Conservation (phyloP, 169 alveolate species). For the Cryptosporidium ubiquitum region DNA sequence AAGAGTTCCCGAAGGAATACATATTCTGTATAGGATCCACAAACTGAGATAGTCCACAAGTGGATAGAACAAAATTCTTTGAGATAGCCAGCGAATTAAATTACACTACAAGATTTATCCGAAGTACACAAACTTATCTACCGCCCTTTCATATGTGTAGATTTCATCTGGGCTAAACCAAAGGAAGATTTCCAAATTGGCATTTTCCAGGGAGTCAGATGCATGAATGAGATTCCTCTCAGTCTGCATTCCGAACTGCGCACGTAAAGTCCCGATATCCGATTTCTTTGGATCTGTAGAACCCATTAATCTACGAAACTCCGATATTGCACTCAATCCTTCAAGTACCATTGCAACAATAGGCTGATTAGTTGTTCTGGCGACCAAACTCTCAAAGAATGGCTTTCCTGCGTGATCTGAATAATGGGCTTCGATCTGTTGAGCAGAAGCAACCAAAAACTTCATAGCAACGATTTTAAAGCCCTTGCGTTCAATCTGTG, state of each 20-base stretch:
- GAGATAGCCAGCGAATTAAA: neutral
- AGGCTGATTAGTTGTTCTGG: constrained; percentile 53
- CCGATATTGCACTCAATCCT: constrained; percentile 46
- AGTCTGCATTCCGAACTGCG: constrained; percentile 61
- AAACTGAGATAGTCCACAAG: neutral
- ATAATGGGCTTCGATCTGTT: constrained; percentile 59
- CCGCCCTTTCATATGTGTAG: constrained; percentile 28
- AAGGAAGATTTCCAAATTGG: constrained; percentile 28
- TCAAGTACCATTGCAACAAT: constrained; percentile 59
- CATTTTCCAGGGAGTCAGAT: constrained; percentile 69
- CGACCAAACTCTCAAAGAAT: constrained; percentile 28
- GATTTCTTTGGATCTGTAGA: constrained; percentile 60
- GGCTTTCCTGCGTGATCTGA: constrained; percentile 51
- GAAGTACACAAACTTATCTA: constrained; percentile 41
- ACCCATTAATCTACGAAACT: constrained; percentile 73
- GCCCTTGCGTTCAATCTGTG: constrained; percentile 51
- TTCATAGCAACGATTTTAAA: constrained; percentile 67
- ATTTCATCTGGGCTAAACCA: constrained; percentile 50
- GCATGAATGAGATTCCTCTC: constrained; percentile 70
- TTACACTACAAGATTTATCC: neutral
- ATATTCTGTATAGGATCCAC: constrained; percentile 36
- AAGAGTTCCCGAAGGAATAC: constrained; percentile 34
- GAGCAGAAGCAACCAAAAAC: constrained; percentile 39
- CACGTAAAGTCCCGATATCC: constrained; percentile 34
- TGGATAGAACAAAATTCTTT: neutral